phyloP scores from a whole-genome alignment of 257 asterid genomes.

The Capsicum pubescens region DNA sequence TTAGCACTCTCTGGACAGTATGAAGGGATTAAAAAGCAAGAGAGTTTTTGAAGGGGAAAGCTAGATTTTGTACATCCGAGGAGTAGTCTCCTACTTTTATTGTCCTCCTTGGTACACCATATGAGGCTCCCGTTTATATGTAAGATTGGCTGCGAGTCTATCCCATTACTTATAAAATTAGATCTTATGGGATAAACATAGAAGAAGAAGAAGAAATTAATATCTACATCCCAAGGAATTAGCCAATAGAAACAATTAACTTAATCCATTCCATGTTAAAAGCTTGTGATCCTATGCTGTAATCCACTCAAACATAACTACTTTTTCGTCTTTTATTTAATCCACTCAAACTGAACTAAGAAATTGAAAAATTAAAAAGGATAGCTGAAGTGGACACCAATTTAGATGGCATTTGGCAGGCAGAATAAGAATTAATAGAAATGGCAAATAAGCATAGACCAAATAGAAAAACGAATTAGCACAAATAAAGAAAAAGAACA shows the following conservation, averaged over 20 bases:
- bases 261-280: not conserved
- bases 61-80: not conserved
- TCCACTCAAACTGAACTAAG: not conserved
- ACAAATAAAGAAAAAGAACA: constrained; percentile 20
- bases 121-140: not conserved
- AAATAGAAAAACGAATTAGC: constrained; percentile 23
- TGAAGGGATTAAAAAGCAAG: not conserved
- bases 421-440: constrained; percentile 13
- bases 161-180: not conserved
- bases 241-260: not conserved
- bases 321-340: not conserved
- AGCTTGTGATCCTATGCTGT: constrained; percentile 10
- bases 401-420: not conserved
- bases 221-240: not conserved
- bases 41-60: not conserved
- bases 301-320: not conserved
- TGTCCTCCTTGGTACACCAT: not conserved
- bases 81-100: not conserved
- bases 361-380: not conserved
- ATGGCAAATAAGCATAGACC: constrained; percentile 14
- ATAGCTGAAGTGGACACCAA: constrained; percentile 16
- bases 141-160: not conserved
- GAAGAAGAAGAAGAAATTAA: too few relatives aligned
- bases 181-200: not conserved
- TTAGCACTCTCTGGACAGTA: not conserved